These are phyloP conservation scores for Plantago elongata DNA, from an alignment of 257 asterid genomes.

Conservation along the genomic window DNA sequence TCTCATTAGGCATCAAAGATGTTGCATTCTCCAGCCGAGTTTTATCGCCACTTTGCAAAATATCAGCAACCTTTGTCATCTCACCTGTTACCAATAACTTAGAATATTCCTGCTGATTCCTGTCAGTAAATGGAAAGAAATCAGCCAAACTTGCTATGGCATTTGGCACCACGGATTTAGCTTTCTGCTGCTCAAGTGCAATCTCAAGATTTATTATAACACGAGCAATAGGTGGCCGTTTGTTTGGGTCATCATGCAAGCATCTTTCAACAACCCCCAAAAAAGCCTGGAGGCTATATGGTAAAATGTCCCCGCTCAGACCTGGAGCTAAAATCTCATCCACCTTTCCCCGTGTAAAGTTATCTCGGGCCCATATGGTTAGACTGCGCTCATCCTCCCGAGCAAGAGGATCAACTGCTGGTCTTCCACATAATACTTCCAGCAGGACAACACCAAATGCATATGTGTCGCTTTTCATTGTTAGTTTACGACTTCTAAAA, in stretches of 20 bases:
- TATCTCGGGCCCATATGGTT: constrained; percentile 49
- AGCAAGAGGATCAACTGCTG: constrained; percentile 42
- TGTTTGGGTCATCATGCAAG: constrained; percentile 44
- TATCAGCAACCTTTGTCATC: constrained; percentile 19
- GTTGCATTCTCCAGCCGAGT: constrained; percentile 17
- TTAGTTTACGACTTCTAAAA: constrained; percentile 41
- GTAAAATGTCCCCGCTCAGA: constrained; percentile 37
- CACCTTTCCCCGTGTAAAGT: constrained; percentile 41
- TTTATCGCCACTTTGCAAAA: constrained; percentile 11
- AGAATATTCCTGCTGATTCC: constrained; percentile 16
- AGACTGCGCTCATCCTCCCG: constrained; percentile 43
- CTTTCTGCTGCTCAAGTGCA: constrained; percentile 47
- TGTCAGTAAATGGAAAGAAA: constrained; percentile 7
- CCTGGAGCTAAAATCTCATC: constrained; percentile 39
- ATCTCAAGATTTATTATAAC: constrained; percentile 46
- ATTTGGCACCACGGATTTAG: constrained; percentile 19
- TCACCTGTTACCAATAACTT: constrained; percentile 13
- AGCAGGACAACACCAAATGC: constrained; percentile 66
- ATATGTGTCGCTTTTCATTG: constrained; percentile 50
- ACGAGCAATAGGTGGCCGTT: constrained; percentile 48
- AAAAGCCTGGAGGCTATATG: constrained; percentile 47
- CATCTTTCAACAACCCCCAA: constrained; percentile 49
- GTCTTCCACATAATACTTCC: constrained; percentile 62
- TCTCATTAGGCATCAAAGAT: constrained; percentile 20
- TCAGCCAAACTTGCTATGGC: constrained; percentile 18